These are phyloP conservation scores for Nevesoporus exiguus DNA, from an alignment of 768 basidiomycete genomes.

Conservation along the genomic window DNA sequence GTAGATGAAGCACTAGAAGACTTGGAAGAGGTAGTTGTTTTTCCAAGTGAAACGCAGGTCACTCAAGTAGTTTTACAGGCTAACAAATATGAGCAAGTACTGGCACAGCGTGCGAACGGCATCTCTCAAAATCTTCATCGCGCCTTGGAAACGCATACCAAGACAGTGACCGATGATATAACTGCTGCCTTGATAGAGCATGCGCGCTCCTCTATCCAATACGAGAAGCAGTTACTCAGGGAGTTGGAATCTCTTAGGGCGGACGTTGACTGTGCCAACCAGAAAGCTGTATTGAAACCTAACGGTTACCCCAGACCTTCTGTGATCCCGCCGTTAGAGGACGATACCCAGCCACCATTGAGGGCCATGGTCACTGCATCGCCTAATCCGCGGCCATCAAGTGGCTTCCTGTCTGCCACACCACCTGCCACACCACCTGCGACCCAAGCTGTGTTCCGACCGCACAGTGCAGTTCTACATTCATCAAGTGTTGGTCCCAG, in stretches of 20 bases:
- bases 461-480: slow-evolving; percentile 39
- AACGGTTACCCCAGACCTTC: slow-evolving; percentile 59
- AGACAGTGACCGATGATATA: slow-evolving; percentile 87
- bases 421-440: slow-evolving; percentile 12
- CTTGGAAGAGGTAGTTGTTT: slow-evolving; percentile 72
- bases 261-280: slow-evolving; percentile 68
- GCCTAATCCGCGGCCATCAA: slow-evolving; percentile 19
- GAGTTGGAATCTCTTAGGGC: slow-evolving; percentile 82
- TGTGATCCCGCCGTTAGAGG: slow-evolving; percentile 62
- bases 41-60: slow-evolving; percentile 1
- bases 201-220: slow-evolving; percentile 86
- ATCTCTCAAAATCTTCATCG: slow-evolving; percentile 93
- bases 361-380: slow-evolving; percentile 22
- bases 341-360: slow-evolving; percentile 39
- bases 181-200: slow-evolving; percentile 89
- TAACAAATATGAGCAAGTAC: slow-evolving; percentile 80
- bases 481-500: slow-evolving; percentile 59
- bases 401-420: slow-evolving; percentile 23
- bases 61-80: slow-evolving; percentile 51
- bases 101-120: slow-evolving; percentile 83
- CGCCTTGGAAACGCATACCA: slow-evolving; percentile 80
- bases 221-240: slow-evolving; percentile 82
- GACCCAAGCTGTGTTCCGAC: slow-evolving; percentile 25
- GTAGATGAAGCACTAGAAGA: slow-evolving; percentile 93
- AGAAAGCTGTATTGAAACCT: slow-evolving; percentile 48